Conservation (phyloP, 2,329 filamentous ascomycete genomes). For the Penicillium sp. region DNA sequence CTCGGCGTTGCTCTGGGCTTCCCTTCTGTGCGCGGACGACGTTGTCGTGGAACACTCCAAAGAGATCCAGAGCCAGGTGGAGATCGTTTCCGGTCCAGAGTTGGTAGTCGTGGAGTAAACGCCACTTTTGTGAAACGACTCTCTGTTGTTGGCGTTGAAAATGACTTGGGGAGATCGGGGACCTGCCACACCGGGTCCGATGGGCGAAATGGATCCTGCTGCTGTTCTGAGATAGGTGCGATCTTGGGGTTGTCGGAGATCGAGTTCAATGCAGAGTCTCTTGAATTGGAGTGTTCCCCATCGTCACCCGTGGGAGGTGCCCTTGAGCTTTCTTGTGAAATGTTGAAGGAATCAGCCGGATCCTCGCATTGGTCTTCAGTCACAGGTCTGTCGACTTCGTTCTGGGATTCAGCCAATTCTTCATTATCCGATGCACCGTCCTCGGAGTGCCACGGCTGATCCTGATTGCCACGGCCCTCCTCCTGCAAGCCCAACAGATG, state of each 20-base stretch:
- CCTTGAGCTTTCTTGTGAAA: not conserved
- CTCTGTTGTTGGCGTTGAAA: conserved; percentile 23
- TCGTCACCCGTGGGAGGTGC: not conserved
- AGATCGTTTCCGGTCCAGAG: conserved; percentile 31
- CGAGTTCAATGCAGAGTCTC: conserved; percentile 2
- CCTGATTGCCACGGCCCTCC: conserved; percentile 53
- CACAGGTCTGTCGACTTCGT: conserved; percentile 3
- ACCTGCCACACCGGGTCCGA: conserved; percentile 25
- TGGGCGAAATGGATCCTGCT: conserved; percentile 4
- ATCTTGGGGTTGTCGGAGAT: conserved; percentile 12
- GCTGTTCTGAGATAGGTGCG: conserved; percentile 6
- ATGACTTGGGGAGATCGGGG: conserved; percentile 22
- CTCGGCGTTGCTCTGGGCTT: conserved; percentile 26
- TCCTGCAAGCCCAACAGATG: conserved; percentile 70
- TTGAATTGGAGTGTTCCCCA: not conserved
- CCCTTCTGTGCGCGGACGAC: conserved; percentile 29
- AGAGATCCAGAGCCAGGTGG: conserved; percentile 41
- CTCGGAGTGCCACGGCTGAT: conserved; percentile 22
- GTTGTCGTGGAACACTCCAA: conserved; percentile 40
- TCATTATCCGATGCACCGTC: conserved; percentile 18
- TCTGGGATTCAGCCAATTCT: conserved; percentile 5
- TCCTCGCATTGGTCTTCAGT: not conserved
- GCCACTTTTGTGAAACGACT: conserved; percentile 14
- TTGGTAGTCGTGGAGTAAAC: conserved; percentile 21
- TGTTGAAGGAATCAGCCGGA: not conserved